Base-by-base conservation (phyloP, 306 rosid species). In the Rubus idaeus region DNA sequence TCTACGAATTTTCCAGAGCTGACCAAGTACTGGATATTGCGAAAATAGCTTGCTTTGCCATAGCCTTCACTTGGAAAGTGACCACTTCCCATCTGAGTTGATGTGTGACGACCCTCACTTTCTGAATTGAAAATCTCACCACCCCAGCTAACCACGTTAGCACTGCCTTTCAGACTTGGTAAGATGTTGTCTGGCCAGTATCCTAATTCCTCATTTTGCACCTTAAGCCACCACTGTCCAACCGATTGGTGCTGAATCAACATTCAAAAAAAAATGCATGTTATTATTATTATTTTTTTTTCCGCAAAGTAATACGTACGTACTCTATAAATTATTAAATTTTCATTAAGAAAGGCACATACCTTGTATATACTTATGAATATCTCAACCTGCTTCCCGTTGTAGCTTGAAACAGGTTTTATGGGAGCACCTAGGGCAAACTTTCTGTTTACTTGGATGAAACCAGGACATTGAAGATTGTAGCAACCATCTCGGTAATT, bases 81-180 rank as follows among this genome's bases (percentile, higher is more conserved):
- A 23, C 82, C 68, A 20, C 85, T 82, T 41, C 85, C 85, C 85
- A 82, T 82, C 8, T 82, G 76, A 60, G 85, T 82, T 2, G 17
- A 3, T 3, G 85, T 68, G 61, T 82, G 85, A 50, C 2, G 79
- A 14, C 49, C 76, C 1, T 5, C 73, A 10, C 0, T 2, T 5
- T 44, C 6, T 11, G 53, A 4, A 44, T 74, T 74, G 16, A 17
- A 14, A 11, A 82, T 52, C 79, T 82, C 85, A 0, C 85, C 79
- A 17, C 82, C 85, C 67, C 67, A 78, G 6, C 0, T 11, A 8
- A 82, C 2, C 2, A 0, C 0, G 8, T 60, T 20, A 2, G 72
- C 70, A 17, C 78, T 26, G 13, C 69, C 50, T 11, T 0, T 46
- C 11, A 82, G 58, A 7, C 8, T 9, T 39, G 45, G 50, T 65